phyloP scores from a whole-genome alignment of 257 asterid genomes.

The Henckelia pumila region DNA sequence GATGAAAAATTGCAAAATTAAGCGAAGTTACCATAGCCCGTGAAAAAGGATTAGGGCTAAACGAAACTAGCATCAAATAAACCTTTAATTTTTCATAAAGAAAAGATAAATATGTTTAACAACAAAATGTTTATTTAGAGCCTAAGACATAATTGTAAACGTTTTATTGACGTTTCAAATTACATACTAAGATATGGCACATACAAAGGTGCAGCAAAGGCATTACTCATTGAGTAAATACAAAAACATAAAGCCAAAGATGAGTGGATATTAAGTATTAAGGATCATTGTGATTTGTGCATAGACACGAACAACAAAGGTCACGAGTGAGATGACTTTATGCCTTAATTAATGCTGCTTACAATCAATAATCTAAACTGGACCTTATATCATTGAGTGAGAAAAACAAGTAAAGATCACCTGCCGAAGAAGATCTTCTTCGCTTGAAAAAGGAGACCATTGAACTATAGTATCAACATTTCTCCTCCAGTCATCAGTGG shows the following conservation, averaged over 20 bases:
- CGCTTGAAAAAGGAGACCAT: conserved; percentile 93
- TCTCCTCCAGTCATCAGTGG: conserved; percentile 48
- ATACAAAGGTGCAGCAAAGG: neutral
- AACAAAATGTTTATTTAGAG: too few relatives aligned
- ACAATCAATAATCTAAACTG: neutral
- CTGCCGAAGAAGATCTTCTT: conserved; percentile 85
- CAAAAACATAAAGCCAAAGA: conserved; percentile 4
- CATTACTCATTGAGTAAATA: neutral
- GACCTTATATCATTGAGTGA: conserved; percentile 9
- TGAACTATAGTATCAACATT: conserved; percentile 74
- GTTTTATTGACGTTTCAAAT: too few relatives aligned
- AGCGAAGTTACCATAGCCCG: neutral
- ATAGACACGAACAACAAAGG: neutral
- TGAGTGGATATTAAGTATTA: conserved; percentile 4
- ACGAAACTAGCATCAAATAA: too few relatives aligned
- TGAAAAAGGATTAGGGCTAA: too few relatives aligned
- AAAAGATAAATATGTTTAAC: too few relatives aligned
- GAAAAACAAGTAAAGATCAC: conserved; percentile 32
- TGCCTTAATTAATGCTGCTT: conserved; percentile 9
- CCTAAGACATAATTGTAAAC: too few relatives aligned
- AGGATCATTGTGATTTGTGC: neutral
- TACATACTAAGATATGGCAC: neutral
- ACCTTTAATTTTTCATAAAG: too few relatives aligned
- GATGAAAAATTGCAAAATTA: too few relatives aligned
- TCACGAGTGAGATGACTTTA: neutral